Conservation (phyloP, 306 rosid species). For the Mimosa bimucronata region DNA sequence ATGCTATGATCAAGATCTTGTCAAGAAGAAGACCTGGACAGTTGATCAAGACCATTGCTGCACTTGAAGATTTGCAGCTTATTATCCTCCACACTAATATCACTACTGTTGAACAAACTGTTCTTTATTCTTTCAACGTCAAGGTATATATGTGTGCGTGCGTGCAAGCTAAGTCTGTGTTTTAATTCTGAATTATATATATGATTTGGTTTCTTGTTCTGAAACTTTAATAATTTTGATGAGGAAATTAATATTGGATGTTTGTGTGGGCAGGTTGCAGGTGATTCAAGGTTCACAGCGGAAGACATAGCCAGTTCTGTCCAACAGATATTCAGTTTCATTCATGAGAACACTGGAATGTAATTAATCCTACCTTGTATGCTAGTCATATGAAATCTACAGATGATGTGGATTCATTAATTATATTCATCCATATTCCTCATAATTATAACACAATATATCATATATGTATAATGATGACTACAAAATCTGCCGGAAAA, state of each 20-base stretch:
- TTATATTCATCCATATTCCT: conserved; percentile 1
- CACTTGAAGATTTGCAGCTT: conserved; percentile 89
- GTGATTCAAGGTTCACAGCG: conserved; percentile 84
- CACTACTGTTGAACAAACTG: conserved; percentile 96
- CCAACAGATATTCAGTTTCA: conserved; percentile 88
- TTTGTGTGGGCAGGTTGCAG: conserved; percentile 55
- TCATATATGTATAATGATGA: not conserved
- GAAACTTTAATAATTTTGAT: not conserved
- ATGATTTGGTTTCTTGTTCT: not conserved
- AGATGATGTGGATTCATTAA: not conserved
- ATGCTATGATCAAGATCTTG: conserved; percentile 87
- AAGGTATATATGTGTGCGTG: conserved; percentile 49
- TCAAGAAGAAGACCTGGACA: conserved; percentile 92
- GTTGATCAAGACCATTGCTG: conserved; percentile 89
- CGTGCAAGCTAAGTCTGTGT: not conserved
- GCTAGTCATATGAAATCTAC: conserved; percentile 5
- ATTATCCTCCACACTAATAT: conserved; percentile 92
- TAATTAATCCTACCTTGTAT: conserved; percentile 34
- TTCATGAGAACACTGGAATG: conserved; percentile 74
- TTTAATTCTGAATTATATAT: too few relatives aligned
- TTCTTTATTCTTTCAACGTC: conserved; percentile 92
- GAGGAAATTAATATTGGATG: conserved; percentile 1
- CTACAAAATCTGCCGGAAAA: not conserved
- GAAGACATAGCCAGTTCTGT: conserved; percentile 91
- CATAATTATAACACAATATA: not conserved